These are phyloP conservation scores for Kalanchoe fedtschenkoi DNA, from an alignment of 164 flowering plant species.

Conservation along the genomic window DNA sequence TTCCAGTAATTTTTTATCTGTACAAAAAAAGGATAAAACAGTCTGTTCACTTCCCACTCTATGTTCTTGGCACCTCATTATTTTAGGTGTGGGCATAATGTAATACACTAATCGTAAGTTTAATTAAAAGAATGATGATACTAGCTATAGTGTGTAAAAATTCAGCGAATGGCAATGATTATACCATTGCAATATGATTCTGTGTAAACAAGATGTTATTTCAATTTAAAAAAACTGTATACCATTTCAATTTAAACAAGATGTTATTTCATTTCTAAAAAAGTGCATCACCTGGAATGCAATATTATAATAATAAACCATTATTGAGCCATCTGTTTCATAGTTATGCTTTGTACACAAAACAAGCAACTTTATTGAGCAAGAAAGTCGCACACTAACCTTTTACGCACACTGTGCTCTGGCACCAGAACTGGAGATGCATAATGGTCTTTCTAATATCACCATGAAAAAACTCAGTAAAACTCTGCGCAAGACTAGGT, in stretches of 20 bases:
- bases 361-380: not conserved
- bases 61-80: not conserved
- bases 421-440: slow-evolving; percentile 97
- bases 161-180: not conserved
- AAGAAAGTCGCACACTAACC: slow-evolving; percentile 28
- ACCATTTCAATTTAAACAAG: too few species aligned
- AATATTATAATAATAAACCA: too few species aligned
- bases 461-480: slow-evolving; percentile 41
- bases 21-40: slow-evolving; percentile 9
- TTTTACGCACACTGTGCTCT: slow-evolving; percentile 29
- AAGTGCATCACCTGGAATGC: too few species aligned
- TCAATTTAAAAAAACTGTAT: not conserved
- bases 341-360: not conserved
- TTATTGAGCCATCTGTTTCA: too few species aligned
- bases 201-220: not conserved
- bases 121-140: not conserved
- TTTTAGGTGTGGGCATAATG: not conserved
- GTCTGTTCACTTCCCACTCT: not conserved
- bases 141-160: too few species aligned
- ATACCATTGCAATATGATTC: too few species aligned
- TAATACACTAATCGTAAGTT: not conserved
- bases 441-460: slow-evolving; percentile 83
- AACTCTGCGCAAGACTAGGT: slow-evolving; percentile 32
- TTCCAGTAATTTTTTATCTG: slow-evolving; percentile 29
- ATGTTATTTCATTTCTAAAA: too few species aligned